Evolutionary conservation across 2,329 filamentous ascomycete species (phyloP).

Genomic region (Diaporthe citri): DNA sequence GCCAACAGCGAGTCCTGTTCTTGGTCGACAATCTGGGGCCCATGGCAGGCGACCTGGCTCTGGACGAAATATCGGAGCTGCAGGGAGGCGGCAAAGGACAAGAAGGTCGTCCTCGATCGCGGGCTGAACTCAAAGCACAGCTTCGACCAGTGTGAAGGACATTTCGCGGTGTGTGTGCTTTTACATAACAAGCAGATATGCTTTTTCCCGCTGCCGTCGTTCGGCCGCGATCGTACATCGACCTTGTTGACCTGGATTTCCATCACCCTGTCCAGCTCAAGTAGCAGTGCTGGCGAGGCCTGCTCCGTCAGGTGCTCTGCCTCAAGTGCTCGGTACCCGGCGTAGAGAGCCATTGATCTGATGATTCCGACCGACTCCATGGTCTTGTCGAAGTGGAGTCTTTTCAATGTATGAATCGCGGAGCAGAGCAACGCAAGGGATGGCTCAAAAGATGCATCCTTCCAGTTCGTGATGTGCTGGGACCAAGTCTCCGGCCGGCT

Average conservation of each 20-base stretch:
- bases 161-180: background rate
- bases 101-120: background rate
- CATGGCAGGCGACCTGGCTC: background rate
- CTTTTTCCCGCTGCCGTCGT: background rate
- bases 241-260: background rate
- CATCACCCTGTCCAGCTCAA: conserved; percentile 9
- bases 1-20: background rate
- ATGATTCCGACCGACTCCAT: background rate
- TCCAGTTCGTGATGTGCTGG: background rate
- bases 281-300: background rate
- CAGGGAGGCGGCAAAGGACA: conserved; percentile 3
- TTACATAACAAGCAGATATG: background rate
- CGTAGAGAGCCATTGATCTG: conserved; percentile 15
- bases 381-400: background rate
- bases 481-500: conserved; percentile 4
- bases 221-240: background rate
- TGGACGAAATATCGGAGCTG: conserved; percentile 18
- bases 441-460: conserved; percentile 3
- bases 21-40: background rate
- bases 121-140: conserved; percentile 11
- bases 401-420: conserved; percentile 5
- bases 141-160: conserved; percentile 5
- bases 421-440: background rate
- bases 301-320: background rate
- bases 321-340: conserved; percentile 7